Evolutionary conservation across 2,329 filamentous ascomycete species (phyloP), one percentile per base, ranked within the genome.

Genomic region (Chrysoporthe deuterocubensis): DNA sequence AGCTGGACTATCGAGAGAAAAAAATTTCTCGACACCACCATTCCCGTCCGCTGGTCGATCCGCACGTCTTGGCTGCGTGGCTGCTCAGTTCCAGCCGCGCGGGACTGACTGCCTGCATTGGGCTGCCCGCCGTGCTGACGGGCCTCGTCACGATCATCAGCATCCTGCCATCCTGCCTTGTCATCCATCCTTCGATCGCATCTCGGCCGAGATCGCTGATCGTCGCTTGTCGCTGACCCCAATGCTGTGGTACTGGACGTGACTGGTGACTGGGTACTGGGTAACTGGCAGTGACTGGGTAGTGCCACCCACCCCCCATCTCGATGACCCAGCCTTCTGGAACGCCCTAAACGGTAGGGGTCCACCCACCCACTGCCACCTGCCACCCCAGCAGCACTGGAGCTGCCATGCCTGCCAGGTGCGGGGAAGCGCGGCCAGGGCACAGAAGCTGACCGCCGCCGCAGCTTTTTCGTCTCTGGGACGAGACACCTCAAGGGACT

Each of bases 301-400:
- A 16, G 50, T 52, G 50, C 21, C 50, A 34, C 26, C 21, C 50
- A 16, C 26, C 50, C 48, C 48, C n/a, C 11, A 52, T 26, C 11
- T 21, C 21, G 48, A 56, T 26, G 16, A 57, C 16, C 59, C 44
- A 48, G 59, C 44, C 32, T 46, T 62, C 59, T 62, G 59, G 59
- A 62, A 48, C 59, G 16, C 26, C 59, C 43, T n/a, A 62, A 50
- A n/a, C 43, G 4, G 34, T 32, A 46, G 43, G 59, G 59, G 42
- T 46, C 59, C 43, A 34, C 26, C 32, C 44, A 34, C 26, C 26
- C 26, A 26, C 26, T 26, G 26, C 26, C 26, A 26, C 26, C 26
- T 26, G 26, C 26, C 26, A 2, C 59, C 26, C 43, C 26, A 48
- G 21, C 44, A 50, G 43, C 32, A 11, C 44, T 61, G 14, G 43